phyloP scores from a whole-genome alignment of 2,329 filamentous ascomycete genomes.

The Penicillium polonicum region DNA sequence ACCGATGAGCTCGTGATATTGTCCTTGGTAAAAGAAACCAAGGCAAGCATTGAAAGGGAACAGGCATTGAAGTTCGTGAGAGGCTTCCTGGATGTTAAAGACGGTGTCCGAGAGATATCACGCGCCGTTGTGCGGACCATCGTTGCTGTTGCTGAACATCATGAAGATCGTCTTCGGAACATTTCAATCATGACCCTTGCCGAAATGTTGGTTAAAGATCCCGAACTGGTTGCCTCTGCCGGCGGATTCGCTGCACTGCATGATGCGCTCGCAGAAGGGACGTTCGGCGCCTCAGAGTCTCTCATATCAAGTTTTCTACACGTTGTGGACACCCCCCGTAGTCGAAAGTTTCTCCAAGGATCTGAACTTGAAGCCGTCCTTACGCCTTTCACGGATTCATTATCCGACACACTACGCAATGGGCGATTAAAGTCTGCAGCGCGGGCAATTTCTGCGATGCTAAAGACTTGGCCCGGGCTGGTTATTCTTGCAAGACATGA shows the following conservation, averaged over 20 bases:
- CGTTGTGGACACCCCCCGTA: slow-evolving; percentile 78
- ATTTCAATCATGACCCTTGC: slow-evolving; percentile 92
- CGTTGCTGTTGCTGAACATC: slow-evolving; percentile 83
- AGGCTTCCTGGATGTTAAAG: slow-evolving; percentile 92
- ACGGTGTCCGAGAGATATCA: slow-evolving; percentile 83
- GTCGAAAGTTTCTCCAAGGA: slow-evolving; percentile 77
- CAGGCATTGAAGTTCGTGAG: slow-evolving; percentile 96
- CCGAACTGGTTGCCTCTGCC: slow-evolving; percentile 73
- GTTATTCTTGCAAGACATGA: slow-evolving; percentile 86
- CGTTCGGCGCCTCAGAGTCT: slow-evolving; percentile 89
- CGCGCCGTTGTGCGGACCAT: slow-evolving; percentile 84
- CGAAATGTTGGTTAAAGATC: slow-evolving; percentile 85
- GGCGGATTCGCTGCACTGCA: slow-evolving; percentile 84
- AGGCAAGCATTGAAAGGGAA: slow-evolving; percentile 94
- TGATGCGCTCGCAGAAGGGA: slow-evolving; percentile 87
- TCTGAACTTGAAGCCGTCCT: slow-evolving; percentile 88
- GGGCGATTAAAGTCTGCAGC: slow-evolving; percentile 79
- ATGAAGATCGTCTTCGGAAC: slow-evolving; percentile 78
- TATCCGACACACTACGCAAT: slow-evolving; percentile 55
- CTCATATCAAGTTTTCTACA: slow-evolving; percentile 85
- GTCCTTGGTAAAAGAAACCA: slow-evolving; percentile 91
- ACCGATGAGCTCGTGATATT: slow-evolving; percentile 91
- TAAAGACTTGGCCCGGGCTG: slow-evolving; percentile 92
- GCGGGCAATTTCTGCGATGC: slow-evolving; percentile 83
- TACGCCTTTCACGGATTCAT: slow-evolving; percentile 85